Evolutionary conservation across 2,329 filamentous ascomycete genomes (phyloP).

Genomic region (Paecilomyces dactylethromorphus): DNA sequence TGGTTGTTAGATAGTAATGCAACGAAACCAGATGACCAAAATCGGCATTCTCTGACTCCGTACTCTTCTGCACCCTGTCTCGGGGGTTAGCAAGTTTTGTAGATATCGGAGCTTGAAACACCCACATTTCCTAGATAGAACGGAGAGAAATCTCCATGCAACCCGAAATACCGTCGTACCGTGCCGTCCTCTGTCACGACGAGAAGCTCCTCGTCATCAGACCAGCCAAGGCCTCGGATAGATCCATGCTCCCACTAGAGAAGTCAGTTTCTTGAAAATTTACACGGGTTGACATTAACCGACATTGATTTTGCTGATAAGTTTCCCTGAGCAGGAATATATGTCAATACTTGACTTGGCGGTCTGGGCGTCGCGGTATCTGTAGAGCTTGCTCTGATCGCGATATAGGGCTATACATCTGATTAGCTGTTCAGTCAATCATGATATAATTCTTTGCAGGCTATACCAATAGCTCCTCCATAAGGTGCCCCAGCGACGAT

Average conservation of each 20-base stretch:
- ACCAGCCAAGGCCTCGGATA: constrained; percentile 89
- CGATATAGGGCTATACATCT: constrained; percentile 68
- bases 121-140: constrained; percentile 77
- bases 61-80: constrained; percentile 70
- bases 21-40: constrained; percentile 89
- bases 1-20: constrained; percentile 84
- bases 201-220: constrained; percentile 85
- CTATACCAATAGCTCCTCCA: constrained; percentile 82
- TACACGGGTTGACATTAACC: constrained; percentile 8
- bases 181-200: constrained; percentile 85
- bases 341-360: constrained; percentile 84
- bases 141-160: constrained; percentile 92
- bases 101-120: background rate
- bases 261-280: constrained; percentile 10
- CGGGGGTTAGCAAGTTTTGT: constrained; percentile 9
- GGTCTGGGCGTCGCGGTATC: constrained; percentile 64
- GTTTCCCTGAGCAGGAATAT: constrained; percentile 86
- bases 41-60: constrained; percentile 81
- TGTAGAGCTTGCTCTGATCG: constrained; percentile 76
- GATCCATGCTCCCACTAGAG: constrained; percentile 76
- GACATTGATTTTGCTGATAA: constrained; percentile 69
- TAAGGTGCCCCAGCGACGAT: constrained; percentile 86
- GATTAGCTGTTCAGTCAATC: constrained; percentile 2
- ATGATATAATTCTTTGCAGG: background rate
- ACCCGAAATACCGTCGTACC: constrained; percentile 80